These are phyloP conservation scores for Xerocomus potaroensis DNA, from an alignment of 768 basidiomycete genomes.

Conservation along the genomic window DNA sequence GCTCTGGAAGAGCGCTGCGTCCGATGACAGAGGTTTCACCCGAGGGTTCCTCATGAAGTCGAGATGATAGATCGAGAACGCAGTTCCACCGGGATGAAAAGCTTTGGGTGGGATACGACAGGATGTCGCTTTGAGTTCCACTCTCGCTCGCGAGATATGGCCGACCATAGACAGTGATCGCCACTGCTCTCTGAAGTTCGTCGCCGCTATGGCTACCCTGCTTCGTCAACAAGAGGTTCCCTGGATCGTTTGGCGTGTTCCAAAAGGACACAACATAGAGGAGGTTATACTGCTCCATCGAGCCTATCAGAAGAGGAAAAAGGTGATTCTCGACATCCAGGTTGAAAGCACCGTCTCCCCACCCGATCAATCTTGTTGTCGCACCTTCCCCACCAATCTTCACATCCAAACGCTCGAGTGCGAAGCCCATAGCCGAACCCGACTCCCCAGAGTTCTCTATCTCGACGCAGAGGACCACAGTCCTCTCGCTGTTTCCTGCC, in stretches of 20 bases:
- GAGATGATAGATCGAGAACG: constrained; percentile 67
- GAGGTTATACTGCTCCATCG: constrained; percentile 81
- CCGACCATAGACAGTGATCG: constrained; percentile 73
- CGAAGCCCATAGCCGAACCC: constrained; percentile 57
- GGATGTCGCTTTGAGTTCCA: constrained; percentile 12
- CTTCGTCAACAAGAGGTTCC: constrained; percentile 32
- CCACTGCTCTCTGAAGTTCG: constrained; percentile 70
- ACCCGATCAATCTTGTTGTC: constrained; percentile 44
- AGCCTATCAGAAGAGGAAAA: constrained; percentile 71
- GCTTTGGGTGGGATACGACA: constrained; percentile 59
- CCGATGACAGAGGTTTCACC: constrained; percentile 13
- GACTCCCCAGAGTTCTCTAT: constrained; percentile 78
- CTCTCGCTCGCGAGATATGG: constrained; percentile 45
- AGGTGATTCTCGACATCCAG: constrained; percentile 37
- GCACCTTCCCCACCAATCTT: constrained; percentile 69
- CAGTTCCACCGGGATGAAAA: constrained; percentile 93
- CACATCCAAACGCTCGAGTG: constrained; percentile 73
- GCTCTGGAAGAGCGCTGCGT: constrained; percentile 59
- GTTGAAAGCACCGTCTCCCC: constrained; percentile 38
- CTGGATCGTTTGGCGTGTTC: constrained; percentile 54
- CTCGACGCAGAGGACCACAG: constrained; percentile 88
- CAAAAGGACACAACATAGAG: constrained; percentile 87
- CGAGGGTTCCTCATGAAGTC: constrained; percentile 19
- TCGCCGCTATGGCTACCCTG: constrained; percentile 28
- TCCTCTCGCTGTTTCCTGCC: constrained; percentile 76